These are phyloP conservation scores for Botrytis galanthina DNA, from an alignment of 2,329 filamentous ascomycete species.

Conservation along the genomic window DNA sequence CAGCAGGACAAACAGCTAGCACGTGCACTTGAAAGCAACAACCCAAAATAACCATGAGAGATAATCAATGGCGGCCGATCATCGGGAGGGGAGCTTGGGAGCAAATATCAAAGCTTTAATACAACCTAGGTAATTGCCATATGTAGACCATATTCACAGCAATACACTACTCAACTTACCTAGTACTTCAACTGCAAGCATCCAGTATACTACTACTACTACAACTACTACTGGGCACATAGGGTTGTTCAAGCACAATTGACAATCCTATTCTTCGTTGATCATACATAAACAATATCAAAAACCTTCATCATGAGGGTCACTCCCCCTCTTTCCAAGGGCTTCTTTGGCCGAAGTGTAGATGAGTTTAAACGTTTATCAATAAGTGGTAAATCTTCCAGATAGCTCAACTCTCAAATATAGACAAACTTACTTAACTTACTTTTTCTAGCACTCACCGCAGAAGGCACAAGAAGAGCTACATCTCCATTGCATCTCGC, in stretches of 20 bases:
- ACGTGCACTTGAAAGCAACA: neutral
- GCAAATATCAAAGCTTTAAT: neutral
- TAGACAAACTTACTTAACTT: conserved; percentile 22
- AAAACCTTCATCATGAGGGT: conserved; percentile 46
- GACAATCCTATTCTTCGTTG: neutral
- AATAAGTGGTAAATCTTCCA: conserved; percentile 48
- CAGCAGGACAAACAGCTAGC: neutral
- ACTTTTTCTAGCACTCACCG: conserved; percentile 55
- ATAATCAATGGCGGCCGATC: neutral
- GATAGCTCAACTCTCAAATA: conserved; percentile 16
- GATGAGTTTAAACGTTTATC: conserved; percentile 59
- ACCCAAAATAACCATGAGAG: neutral
- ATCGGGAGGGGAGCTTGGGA: conserved; percentile 1
- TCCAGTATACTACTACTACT: neutral
- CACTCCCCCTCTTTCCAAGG: conserved; percentile 47
- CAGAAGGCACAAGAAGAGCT: conserved; percentile 67
- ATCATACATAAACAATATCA: neutral
- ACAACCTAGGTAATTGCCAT: neutral
- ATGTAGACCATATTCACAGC: neutral
- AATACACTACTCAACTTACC: neutral
- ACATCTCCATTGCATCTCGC: conserved; percentile 63
- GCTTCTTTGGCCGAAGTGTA: conserved; percentile 57
- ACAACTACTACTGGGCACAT: neutral
- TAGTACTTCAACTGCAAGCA: neutral
- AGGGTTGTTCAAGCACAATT: neutral